Evolutionary conservation across 306 rosid genomes (phyloP).

Genomic region (Senna tora): DNA sequence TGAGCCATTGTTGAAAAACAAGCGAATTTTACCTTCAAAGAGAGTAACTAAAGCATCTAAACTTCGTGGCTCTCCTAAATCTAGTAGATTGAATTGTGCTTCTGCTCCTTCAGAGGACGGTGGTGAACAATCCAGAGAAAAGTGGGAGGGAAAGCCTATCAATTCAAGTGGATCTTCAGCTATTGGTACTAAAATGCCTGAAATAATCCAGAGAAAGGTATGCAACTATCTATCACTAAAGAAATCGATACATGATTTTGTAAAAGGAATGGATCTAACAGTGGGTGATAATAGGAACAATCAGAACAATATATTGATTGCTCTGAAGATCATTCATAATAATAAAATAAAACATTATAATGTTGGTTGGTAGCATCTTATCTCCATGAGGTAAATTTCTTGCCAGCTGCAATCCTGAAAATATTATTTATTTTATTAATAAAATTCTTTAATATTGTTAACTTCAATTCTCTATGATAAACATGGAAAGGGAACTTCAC

Average conservation of each 20-base stretch:
- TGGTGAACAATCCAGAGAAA: constrained; percentile 64
- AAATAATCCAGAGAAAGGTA: constrained; percentile 87
- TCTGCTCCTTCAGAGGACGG: constrained; percentile 65
- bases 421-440: background rate
- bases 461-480: background rate
- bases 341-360: constrained; percentile 3
- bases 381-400: constrained; percentile 9
- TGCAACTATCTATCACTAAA: constrained; percentile 25
- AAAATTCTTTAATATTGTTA: too few relatives aligned
- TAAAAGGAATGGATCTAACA: constrained; percentile 14
- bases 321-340: constrained; percentile 9
- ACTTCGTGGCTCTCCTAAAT: constrained; percentile 69
- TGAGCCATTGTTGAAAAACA: constrained; percentile 62
- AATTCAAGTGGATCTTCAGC: constrained; percentile 60
- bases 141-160: constrained; percentile 66
- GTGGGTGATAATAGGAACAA: constrained; percentile 23
- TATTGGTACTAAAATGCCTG: constrained; percentile 68
- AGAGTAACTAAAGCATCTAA: constrained; percentile 64
- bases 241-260: constrained; percentile 24
- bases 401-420: constrained; percentile 16
- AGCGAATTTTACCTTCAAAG: constrained; percentile 70
- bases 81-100: constrained; percentile 65
- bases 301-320: constrained; percentile 23
- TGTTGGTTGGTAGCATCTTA: constrained; percentile 28
- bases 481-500: background rate